Base-by-base conservation (phyloP, 306 rosid species). In the Quercus variabilis region DNA sequence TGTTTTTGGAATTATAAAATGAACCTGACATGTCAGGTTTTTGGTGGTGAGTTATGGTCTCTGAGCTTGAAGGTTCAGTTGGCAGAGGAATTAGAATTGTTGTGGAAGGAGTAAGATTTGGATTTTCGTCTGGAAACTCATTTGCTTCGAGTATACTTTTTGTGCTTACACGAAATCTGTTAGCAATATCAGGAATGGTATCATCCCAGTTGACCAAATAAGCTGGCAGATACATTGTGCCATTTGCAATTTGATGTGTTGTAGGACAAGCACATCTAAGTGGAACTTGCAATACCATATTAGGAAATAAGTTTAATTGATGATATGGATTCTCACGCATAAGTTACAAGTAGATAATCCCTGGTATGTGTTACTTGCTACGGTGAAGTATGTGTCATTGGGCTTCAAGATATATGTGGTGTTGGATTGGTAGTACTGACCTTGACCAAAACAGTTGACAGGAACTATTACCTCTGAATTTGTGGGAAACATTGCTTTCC, bases 251-350 rank as follows among this genome's bases (percentile, higher is more conserved):
- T 71, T 88, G 91, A 62, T 84, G 72, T 74, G 10, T 26, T 0
- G 93, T 85, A 5, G 97, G 92, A 81, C 96, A 91, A 78, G 98
- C 92, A 67, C 97, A 93, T 56, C 91, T 80, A 19, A 93, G 93
- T 5, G 93, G 90, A 23, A 91, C 97, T n/a, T 77, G 69, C 77
- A 93, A 54, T 55, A 73, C 67, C 81, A 83, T 20, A 26, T 90
- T 86, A 4, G 85, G 74, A 1, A 0, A 21, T 73, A 93, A 79
- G 33, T 78, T 63, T 4, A 69, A 12, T 12, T 41, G 86, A 2
- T 80, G 86, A 5, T 80, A 77, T 14, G 78, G 71, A 84, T 93
- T 93, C 0, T 60, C 80, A 28, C 54, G 85, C 80, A 4, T 43
- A n/a, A 91, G 92, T 77, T 63, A 72, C 98, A 93, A 8, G 93